These are phyloP conservation scores for Ploettnerulaceae sp. DNA, from an alignment of 2,329 filamentous ascomycete genomes.

Conservation along the genomic window DNA sequence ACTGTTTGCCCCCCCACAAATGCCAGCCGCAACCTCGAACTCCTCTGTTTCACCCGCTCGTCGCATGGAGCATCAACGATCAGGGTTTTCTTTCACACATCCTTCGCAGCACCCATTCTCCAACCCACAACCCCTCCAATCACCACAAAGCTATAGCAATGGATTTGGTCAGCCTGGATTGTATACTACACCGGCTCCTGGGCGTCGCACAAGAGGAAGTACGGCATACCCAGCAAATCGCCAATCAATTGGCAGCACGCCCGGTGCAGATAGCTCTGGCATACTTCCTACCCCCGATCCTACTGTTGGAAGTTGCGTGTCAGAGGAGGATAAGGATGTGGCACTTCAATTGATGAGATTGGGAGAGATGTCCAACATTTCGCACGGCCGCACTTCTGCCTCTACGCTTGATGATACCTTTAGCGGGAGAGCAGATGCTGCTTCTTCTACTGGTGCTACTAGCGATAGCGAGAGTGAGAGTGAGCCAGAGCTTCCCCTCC, in stretches of 20 bases:
- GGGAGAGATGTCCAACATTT: constrained; percentile 89
- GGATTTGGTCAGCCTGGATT: constrained; percentile 50
- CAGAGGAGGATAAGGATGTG: constrained; percentile 89
- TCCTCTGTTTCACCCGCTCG: constrained; percentile 93
- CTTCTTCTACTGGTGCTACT: constrained; percentile 80
- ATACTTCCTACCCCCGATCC: constrained; percentile 90
- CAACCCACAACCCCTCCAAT: constrained; percentile 73
- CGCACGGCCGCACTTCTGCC: constrained; percentile 85
- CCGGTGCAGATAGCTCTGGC: constrained; percentile 45
- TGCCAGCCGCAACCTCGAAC: constrained; percentile 91
- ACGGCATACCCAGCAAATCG: constrained; percentile 47
- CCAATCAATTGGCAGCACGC: constrained; percentile 38
- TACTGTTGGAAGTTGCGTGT: constrained; percentile 95
- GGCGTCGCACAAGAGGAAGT: constrained; percentile 62
- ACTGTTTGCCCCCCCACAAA: constrained; percentile 88
- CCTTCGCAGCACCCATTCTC: constrained; percentile 75
- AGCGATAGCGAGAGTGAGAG: constrained; percentile 70
- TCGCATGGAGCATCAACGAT: constrained; percentile 66
- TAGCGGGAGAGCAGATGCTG: constrained; percentile 79
- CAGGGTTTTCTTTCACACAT: constrained; percentile 69
- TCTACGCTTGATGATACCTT: constrained; percentile 92
- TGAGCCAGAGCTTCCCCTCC: constrained; percentile 55
- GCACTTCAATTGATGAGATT: constrained; percentile 95
- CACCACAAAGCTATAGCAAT: constrained; percentile 69
- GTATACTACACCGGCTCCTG: constrained; percentile 61